These are phyloP conservation scores for Achaetomium macrosporum DNA, from an alignment of 2,329 filamentous ascomycete species.

Conservation along the genomic window DNA sequence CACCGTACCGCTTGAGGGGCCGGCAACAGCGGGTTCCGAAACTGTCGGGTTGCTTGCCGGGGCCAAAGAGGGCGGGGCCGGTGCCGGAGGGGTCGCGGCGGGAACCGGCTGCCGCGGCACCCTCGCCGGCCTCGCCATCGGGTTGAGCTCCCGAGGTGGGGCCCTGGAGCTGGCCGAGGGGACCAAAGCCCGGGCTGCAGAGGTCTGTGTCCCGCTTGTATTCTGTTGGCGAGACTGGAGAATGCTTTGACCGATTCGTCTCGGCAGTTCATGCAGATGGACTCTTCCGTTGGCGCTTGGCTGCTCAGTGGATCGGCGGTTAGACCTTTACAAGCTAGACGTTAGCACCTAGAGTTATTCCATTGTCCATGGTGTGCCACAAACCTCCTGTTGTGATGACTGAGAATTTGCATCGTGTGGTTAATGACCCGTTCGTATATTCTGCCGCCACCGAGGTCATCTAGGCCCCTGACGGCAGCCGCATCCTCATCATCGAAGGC, in stretches of 20 bases:
- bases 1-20: too few relatives aligned
- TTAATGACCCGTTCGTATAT: conserved; percentile 19
- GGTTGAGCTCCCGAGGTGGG: not conserved
- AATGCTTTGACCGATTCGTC: not conserved
- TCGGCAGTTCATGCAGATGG: not conserved
- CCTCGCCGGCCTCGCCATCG: not conserved
- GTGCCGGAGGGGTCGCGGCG: too few relatives aligned
- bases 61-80: not conserved
- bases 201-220: not conserved
- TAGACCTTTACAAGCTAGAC: not conserved
- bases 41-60: not conserved
- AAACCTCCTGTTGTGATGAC: conserved; percentile 5
- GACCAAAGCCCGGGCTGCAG: not conserved
- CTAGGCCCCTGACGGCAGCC: conserved; percentile 23
- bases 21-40: too few relatives aligned
- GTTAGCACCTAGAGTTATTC: not conserved
- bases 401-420: conserved; percentile 3
- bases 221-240: not conserved
- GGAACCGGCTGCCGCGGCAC: not conserved
- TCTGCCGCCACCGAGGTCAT: conserved; percentile 25
- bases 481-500: conserved; percentile 30
- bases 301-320: not conserved
- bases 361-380: not conserved
- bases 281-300: not conserved
- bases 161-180: not conserved